These are phyloP conservation scores for Obba rivulosa DNA, from an alignment of 768 basidiomycete genomes.

Conservation along the genomic window DNA sequence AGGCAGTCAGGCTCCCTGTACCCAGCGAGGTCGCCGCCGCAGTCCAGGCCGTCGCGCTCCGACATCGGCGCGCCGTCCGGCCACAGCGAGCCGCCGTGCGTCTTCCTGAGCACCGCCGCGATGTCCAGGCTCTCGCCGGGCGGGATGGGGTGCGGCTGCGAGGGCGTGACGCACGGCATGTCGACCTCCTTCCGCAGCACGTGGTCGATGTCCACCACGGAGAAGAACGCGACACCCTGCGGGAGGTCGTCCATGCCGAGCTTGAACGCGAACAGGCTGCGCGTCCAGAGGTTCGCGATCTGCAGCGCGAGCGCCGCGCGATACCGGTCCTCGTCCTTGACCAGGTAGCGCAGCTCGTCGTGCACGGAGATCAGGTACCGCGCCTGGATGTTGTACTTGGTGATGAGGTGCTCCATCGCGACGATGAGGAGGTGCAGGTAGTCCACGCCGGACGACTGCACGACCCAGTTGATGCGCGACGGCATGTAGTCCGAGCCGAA, in stretches of 20 bases:
- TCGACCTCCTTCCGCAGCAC: conserved; percentile 94
- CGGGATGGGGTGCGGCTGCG: conserved; percentile 75
- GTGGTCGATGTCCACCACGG: conserved; percentile 88
- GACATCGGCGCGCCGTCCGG: conserved; percentile 55
- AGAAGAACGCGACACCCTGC: conserved; percentile 95
- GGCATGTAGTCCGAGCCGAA: conserved; percentile 90
- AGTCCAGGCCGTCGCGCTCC: conserved; percentile 15
- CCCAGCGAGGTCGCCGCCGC: conserved; percentile 38
- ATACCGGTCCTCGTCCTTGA: conserved; percentile 82
- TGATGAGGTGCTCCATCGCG: conserved; percentile 84
- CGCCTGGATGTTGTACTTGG: conserved; percentile 78
- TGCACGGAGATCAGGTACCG: conserved; percentile 96
- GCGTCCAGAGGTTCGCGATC: conserved; percentile 94
- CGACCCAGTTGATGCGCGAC: conserved; percentile 98
- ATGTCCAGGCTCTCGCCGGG: conserved; percentile 89
- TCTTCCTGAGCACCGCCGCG: conserved; percentile 53
- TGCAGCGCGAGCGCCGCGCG: conserved; percentile 91
- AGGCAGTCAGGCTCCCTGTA: conserved; percentile 58
- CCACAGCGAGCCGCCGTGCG: conserved; percentile 64
- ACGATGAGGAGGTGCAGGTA: conserved; percentile 96
- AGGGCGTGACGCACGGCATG: conserved; percentile 93
- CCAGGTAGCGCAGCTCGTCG: conserved; percentile 93
- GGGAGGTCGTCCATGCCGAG: conserved; percentile 97
- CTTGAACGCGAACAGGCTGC: conserved; percentile 83
- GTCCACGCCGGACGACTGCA: conserved; percentile 97